Base-by-base conservation (phyloP, 805 yeast genomes). In the Hanseniaspora mollemarum region DNA sequence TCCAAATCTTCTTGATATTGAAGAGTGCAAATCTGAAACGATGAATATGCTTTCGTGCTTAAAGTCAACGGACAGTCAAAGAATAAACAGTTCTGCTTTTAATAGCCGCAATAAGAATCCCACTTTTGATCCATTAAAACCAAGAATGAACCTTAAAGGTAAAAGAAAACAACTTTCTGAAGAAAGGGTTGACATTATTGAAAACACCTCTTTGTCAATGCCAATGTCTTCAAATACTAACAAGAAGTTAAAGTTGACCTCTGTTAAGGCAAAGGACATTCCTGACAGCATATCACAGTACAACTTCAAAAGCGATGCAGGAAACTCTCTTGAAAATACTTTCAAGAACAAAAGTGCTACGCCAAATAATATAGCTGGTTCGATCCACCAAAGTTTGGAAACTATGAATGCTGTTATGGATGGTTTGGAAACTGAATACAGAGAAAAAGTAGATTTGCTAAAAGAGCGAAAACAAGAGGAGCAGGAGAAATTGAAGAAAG, bases 221-320 rank as follows among this genome's bases (percentile, higher is more conserved):
- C 24, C 39, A 8, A 7, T 35, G 10, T 19, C 39, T 16, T 8
- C 39, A n/a, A 35, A 18, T 10, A 35, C 15, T 15, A 35, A 19
- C 22, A 35, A 19, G 19, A 35, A 35, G 19, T 15, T 35, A 32
- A 43, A 43, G 32, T 26, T 31, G 41, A 25, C 32, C 26, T 8
- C 38, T 37, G 13, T 33, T 16, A 33, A 8, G n/a, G 29, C 31
- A 18, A 33, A 31, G 24, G 24, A 37, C 21, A 29, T 48, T 9
- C 51, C 51, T 1, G 41, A 32, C 10, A 48, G 41, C 35, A 22
- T 90, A 0, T 90, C 97, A 1, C 87, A 86, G 63, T 92, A 97
- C 96, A 88, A 87, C 64, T 92, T 92, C 63, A 85, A 88, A 16
- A 83, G 84, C 57, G 96, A 97, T 1, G 86, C 79, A 61, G 79